Evolutionary conservation across 2,329 filamentous ascomycete genomes (phyloP), one percentile per base, ranked within the genome.

Genomic region (Arthroderma uncinatum): DNA sequence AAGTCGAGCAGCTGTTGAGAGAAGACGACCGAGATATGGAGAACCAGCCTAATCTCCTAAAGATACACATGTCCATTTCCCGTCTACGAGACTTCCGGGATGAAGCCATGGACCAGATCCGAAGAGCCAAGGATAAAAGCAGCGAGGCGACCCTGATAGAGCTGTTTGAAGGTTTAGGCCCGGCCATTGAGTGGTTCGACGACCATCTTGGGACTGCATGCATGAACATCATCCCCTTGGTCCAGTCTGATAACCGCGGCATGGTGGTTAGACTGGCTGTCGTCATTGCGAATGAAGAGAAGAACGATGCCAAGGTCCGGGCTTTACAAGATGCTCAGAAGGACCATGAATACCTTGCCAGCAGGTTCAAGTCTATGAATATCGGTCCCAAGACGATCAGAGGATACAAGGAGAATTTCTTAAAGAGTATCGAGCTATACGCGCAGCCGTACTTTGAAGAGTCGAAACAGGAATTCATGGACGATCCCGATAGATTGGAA

Each of bases 381-480:
- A 87, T 92, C 62, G 92, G 92, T 1, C 89, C 92, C 21, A 94
- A 94, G 71, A 88, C 90, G 62, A 83, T 94, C 55, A 85, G 92
- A 62, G 93, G 92, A 2, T 98, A 98, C 76, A 98, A 97, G 75
- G 88, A 95, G 65, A 95, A 95, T 69, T 96, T 97, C 70, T 72
- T 95, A 39, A 80, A 87, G 66, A 85, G 87, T 39, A 89, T 96
- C 67, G 81, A 84, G 65, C 77, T 84, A 58, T 84, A 83, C 61
- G 87, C 85, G 5, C 80, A 87, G 66, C 81, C 80, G 47, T 86
- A 92, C 66, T 89, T 96, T 64, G 82, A 83, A 10, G 78, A 82
- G 59, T 81, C 83, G 40, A 82, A 84, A 58, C 81, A 86, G 56
- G 81, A 84, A 50, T 97, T 98, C 70, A 74, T 92, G 55, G 86